phyloP scores from a whole-genome alignment of 345 rosid species.

The Clausena lansium region DNA sequence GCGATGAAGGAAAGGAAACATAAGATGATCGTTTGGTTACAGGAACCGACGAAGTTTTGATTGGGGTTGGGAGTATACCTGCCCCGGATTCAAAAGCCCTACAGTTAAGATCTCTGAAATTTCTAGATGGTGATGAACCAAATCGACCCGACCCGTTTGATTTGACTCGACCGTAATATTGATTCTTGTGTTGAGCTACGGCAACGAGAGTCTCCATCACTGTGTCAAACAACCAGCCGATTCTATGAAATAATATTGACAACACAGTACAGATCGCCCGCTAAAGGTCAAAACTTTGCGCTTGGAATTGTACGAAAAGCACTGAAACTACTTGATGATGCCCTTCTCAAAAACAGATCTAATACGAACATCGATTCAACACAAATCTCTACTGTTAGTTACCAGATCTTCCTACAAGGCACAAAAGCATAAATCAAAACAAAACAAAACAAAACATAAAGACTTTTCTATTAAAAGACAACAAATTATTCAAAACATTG shows the following conservation, averaged over 20 bases:
- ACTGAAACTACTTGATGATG: constrained; percentile 10
- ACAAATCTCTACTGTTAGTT: constrained; percentile 5
- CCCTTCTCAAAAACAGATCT: constrained; percentile 40
- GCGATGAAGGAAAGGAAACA: constrained; percentile 23
- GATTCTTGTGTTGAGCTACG: constrained; percentile 64
- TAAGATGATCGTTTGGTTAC: constrained; percentile 26
- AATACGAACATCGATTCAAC: constrained; percentile 25
- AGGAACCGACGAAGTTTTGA: constrained; percentile 30
- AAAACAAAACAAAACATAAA: neutral
- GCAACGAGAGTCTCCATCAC: constrained; percentile 84
- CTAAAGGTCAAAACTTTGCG: constrained; percentile 25
- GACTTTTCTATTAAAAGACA: neutral
- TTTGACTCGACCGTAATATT: constrained; percentile 46
- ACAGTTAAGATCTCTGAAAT: constrained; percentile 66
- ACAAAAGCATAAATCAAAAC: neutral
- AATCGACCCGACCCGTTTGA: constrained; percentile 39
- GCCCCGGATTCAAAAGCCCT: constrained; percentile 69
- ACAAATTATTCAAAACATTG: neutral
- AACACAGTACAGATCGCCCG: constrained; percentile 13
- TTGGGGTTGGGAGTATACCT: constrained; percentile 73
- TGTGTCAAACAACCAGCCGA: constrained; percentile 1
- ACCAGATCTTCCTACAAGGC: constrained; percentile 10
- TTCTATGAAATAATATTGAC: neutral
- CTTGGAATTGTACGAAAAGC: neutral
- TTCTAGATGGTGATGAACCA: constrained; percentile 51